Evolutionary conservation across 306 rosid species (phyloP).

Genomic region (Vigna hirtella): DNA sequence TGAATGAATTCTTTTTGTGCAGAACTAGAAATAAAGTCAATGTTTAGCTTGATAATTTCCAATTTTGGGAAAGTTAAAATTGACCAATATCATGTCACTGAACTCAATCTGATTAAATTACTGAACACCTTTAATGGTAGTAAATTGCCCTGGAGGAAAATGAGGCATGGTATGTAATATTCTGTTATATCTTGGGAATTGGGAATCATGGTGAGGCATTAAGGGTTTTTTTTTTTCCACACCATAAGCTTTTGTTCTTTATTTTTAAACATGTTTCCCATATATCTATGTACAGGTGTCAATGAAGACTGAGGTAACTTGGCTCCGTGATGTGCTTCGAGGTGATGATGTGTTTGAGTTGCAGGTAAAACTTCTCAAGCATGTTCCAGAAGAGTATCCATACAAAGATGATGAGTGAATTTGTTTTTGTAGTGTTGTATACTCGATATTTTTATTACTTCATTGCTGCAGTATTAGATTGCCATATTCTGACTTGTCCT

Average conservation of each 20-base stretch:
- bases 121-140: neutral
- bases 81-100: neutral
- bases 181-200: neutral
- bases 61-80: neutral
- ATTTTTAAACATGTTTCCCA: constrained; percentile 6
- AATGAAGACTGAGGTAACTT: constrained; percentile 93
- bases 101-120: neutral
- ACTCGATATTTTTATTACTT: constrained; percentile 25
- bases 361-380: constrained; percentile 95
- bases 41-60: neutral
- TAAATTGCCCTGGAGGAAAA: neutral
- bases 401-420: constrained; percentile 92
- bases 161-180: constrained; percentile 12
- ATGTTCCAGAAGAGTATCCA: constrained; percentile 96
- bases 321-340: constrained; percentile 91
- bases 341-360: constrained; percentile 94
- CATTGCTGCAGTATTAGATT: constrained; percentile 34
- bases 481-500: constrained; percentile 34
- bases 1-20: no score
- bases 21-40: neutral
- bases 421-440: constrained; percentile 36
- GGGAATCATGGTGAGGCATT: neutral
- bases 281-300: constrained; percentile 66
- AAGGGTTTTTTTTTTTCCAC: neutral
- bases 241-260: neutral